A percentile compares a stretch with the other conserved stretches of the same genome.
phyloP scores from a whole-genome alignment of 2,329 filamentous ascomycete genomes.

The Plectosphaerella plurivora region DNA sequence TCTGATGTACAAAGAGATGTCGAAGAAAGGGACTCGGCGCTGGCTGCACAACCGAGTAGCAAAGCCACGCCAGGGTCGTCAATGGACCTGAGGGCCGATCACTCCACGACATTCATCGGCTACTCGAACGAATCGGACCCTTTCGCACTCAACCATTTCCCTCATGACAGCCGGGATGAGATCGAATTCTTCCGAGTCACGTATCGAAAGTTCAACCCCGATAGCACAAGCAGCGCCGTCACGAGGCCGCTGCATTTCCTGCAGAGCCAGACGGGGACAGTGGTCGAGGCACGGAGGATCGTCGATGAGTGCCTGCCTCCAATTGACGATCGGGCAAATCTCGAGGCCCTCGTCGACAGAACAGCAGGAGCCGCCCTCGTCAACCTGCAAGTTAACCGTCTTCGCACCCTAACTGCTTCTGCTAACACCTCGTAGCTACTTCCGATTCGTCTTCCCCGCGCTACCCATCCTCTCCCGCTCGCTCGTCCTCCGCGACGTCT shows the following conservation, averaged over 20 bases:
- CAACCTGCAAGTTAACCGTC: conserved; percentile 8
- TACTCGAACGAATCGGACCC: conserved; percentile 9
- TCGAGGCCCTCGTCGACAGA: conserved; percentile 9
- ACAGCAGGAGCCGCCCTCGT: conserved; percentile 10
- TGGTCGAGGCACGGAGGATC: conserved; percentile 2
- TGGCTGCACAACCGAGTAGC: no score
- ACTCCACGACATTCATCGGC: conserved; percentile 9
- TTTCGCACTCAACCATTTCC: conserved; percentile 16
- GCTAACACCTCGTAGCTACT: not conserved
- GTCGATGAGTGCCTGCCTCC: conserved; percentile 6
- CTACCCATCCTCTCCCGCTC: conserved; percentile 14
- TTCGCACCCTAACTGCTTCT: not conserved
- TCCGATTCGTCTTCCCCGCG: conserved; percentile 13
- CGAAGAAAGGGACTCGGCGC: no score
- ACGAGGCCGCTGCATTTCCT: conserved; percentile 11
- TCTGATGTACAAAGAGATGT: no score
- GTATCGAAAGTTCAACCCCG: conserved; percentile 8
- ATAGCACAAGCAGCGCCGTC: not conserved
- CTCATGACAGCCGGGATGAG: conserved; percentile 18
- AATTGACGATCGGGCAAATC: conserved; percentile 4
- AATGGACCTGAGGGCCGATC: not conserved
- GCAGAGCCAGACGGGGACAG: conserved; percentile 7
- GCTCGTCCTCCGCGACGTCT: conserved; percentile 5
- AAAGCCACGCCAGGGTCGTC: not conserved
- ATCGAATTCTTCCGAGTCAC: conserved; percentile 20